Conservation (phyloP, 345 rosid genomes). For the Mercurialis annua region DNA sequence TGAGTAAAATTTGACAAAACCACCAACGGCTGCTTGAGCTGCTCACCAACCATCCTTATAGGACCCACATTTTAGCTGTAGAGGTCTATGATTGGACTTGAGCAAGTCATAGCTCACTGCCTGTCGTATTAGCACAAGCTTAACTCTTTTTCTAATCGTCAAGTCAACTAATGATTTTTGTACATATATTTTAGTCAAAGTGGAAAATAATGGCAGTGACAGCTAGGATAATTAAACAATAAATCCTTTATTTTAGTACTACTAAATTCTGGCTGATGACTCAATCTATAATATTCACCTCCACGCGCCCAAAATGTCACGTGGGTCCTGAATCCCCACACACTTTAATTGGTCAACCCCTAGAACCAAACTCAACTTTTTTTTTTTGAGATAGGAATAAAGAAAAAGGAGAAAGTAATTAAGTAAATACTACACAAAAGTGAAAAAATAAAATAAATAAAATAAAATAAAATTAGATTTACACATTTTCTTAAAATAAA, state of each 20-base stretch:
- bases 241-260: no score
- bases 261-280: no score
- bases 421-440: not conserved
- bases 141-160: not conserved
- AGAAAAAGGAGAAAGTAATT: not conserved
- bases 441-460: no score
- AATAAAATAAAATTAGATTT: no score
- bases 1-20: no score
- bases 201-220: not conserved
- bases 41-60: no score
- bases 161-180: slow-evolving; percentile 22
- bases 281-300: not conserved
- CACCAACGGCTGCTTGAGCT: no score
- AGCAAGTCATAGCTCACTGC: not conserved
- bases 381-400: no score
- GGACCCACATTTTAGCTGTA: not conserved
- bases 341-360: slow-evolving; percentile 28
- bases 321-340: slow-evolving; percentile 1
- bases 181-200: slow-evolving; percentile 15
- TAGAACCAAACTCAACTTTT: not conserved
- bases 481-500: no score
- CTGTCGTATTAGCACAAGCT: not conserved
- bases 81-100: not conserved
- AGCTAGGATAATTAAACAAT: slow-evolving; percentile 13
- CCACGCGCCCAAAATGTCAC: slow-evolving; percentile 13